Evolutionary conservation across 108 stramenopile genomes (phyloP), one percentile per base, ranked within the genome.

Genomic region (Pseudonitzschia delicatissima): DNA sequence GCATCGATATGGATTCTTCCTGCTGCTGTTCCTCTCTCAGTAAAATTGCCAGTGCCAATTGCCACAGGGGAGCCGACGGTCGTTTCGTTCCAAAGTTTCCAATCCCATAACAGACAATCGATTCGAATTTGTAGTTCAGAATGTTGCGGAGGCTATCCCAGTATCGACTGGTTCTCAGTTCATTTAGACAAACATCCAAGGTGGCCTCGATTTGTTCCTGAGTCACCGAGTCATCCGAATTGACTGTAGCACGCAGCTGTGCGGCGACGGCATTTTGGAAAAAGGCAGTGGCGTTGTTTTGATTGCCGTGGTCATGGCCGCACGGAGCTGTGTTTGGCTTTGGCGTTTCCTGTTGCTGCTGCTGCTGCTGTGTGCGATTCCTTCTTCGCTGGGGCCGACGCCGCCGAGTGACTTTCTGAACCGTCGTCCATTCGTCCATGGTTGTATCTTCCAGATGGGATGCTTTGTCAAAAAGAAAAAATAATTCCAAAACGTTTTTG

Each of bases 101-200:
- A 62, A 82, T 66, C 4, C 81, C 81, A 32, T 82, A 82, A 28
- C 81, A 82, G 12, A 82, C 74, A 47, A 81, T 70, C 29, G 53
- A 55, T 15, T 27, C 29, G 32, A 55, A 55, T 33, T n/a, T 5
- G 20, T 23, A 2, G 6, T 17, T 2, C 31, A 55, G 53, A 1
- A 33, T n/a, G 4, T 27, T 8, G 4, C 32, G 12, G 8, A 55
- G 11, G 11, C 17, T 55, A 28, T 34, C 31, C 53, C 53, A 55
- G n/a, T 55, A 55, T 27, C n/a, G 15, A 29, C 53, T 55, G 29
- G 28, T 12, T 11, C 17, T 9, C 31, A 55, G 32, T 33, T 55
- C 53, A 4, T 29, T 8, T 2, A 55, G 53, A 27, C 53, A 55
- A 0, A 17, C 32, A 12, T 55, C n/a, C 32, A 55, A 33, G 9